These are phyloP conservation scores for Trichosporon inkin DNA, from an alignment of 1,284 basidiomycete genomes.

Conservation along the genomic window DNA sequence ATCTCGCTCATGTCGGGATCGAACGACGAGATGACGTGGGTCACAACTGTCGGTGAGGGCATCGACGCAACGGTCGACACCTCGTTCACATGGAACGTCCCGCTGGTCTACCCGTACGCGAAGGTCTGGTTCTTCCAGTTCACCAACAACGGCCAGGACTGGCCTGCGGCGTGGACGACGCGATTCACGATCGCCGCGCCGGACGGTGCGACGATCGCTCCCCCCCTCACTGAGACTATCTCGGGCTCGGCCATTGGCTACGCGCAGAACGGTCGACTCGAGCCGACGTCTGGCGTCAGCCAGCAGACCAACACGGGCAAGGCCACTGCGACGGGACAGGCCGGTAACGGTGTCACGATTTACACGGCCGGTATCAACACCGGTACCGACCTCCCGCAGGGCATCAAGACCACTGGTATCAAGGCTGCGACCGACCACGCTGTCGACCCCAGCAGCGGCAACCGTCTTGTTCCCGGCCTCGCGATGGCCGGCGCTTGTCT, in stretches of 20 bases:
- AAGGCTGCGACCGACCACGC: constrained; percentile 16
- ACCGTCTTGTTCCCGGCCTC: not conserved
- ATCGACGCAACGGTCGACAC: constrained; percentile 39
- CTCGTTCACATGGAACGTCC: constrained; percentile 30
- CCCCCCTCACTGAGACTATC: constrained; percentile 34
- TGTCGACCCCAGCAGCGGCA: constrained; percentile 33
- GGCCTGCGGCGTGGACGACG: constrained; percentile 45
- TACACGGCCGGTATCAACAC: constrained; percentile 17
- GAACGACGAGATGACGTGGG: constrained; percentile 32
- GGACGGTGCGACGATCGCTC: constrained; percentile 40
- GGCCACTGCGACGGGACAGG: constrained; percentile 9
- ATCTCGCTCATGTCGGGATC: constrained; percentile 49
- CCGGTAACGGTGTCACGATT: constrained; percentile 20
- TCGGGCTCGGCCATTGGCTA: constrained; percentile 38
- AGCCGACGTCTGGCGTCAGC: not conserved
- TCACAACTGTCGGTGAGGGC: constrained; percentile 33
- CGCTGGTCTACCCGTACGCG: constrained; percentile 48
- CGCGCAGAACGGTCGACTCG: constrained; percentile 1
- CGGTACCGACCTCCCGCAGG: constrained; percentile 13
- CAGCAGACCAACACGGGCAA: not conserved
- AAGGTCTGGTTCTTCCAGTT: constrained; percentile 52
- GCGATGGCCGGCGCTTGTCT: not conserved
- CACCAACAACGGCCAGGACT: constrained; percentile 32
- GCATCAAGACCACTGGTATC: constrained; percentile 15
- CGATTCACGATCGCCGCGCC: constrained; percentile 48